Conservation (phyloP, 805 yeast species). For the Wickerhamiella occidentalis region DNA sequence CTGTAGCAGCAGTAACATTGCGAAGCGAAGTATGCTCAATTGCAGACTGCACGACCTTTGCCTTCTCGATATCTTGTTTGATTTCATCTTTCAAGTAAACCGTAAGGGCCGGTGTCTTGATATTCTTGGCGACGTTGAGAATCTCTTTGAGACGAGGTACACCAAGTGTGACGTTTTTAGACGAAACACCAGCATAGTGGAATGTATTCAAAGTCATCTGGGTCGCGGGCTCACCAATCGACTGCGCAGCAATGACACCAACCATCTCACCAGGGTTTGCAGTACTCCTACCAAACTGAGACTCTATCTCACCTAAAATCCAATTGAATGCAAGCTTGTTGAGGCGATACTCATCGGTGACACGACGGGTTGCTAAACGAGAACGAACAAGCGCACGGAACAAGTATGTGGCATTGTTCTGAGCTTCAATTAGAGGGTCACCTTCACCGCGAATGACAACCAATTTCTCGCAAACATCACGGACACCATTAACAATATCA, state of each 20-base stretch:
- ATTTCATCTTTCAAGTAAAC: conserved; percentile 75
- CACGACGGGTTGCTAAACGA: conserved; percentile 79
- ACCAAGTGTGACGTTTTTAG: conserved; percentile 92
- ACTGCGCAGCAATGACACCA: conserved; percentile 94
- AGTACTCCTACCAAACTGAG: conserved; percentile 81
- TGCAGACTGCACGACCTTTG: conserved; percentile 90
- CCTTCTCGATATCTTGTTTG: conserved; percentile 82
- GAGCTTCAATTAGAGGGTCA: conserved; percentile 66
- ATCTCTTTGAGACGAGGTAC: conserved; percentile 97
- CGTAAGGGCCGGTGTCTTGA: conserved; percentile 98
- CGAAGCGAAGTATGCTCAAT: conserved; percentile 91
- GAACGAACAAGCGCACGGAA: conserved; percentile 91
- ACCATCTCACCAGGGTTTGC: conserved; percentile 99
- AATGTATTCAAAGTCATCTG: conserved; percentile 96
- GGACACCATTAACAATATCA: conserved; percentile 66
- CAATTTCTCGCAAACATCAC: conserved; percentile 51
- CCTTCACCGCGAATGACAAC: conserved; percentile 76
- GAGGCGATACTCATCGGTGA: conserved; percentile 79
- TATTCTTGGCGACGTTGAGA: conserved; percentile 94
- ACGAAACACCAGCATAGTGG: conserved; percentile 97
- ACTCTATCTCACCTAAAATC: conserved; percentile 89
- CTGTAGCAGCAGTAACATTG: conserved; percentile 95
- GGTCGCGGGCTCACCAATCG: conserved; percentile 97
- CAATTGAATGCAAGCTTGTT: conserved; percentile 83
- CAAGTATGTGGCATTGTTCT: conserved; percentile 76